These are phyloP conservation scores for Hibiscus syriacus DNA, from an alignment of 345 rosid species.

Conservation along the genomic window DNA sequence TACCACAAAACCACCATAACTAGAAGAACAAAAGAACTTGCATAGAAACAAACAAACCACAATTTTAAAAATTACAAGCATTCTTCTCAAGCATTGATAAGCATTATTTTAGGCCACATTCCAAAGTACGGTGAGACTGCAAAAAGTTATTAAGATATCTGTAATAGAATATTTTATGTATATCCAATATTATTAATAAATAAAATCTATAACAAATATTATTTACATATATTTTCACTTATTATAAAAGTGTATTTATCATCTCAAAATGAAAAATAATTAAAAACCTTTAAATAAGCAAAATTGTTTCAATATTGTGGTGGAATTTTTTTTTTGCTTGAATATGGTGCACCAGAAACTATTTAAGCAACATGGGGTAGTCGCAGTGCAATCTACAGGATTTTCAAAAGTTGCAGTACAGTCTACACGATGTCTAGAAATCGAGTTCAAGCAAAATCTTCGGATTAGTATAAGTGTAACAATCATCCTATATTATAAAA, in stretches of 20 bases:
- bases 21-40: background rate
- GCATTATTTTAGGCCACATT: background rate
- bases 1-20: background rate
- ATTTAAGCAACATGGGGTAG: too few species aligned
- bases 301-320: too few species aligned
- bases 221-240: too few species aligned
- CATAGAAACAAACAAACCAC: background rate
- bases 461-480: too few species aligned
- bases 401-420: too few species aligned
- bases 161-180: background rate
- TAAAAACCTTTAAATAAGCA: too few species aligned
- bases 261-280: background rate
- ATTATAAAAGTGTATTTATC: background rate
- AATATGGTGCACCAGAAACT: too few species aligned
- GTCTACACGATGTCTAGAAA: too few species aligned
- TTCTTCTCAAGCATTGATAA: background rate
- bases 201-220: background rate
- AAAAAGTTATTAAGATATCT: background rate
- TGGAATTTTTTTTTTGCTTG: too few species aligned
- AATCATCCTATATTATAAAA: too few species aligned
- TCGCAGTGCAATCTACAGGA: too few species aligned
- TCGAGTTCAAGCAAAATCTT: too few species aligned
- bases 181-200: background rate
- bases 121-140: background rate
- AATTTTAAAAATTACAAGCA: background rate